Base-by-base conservation (phyloP, 2,329 filamentous ascomycete species). In the Didymella glomerata region DNA sequence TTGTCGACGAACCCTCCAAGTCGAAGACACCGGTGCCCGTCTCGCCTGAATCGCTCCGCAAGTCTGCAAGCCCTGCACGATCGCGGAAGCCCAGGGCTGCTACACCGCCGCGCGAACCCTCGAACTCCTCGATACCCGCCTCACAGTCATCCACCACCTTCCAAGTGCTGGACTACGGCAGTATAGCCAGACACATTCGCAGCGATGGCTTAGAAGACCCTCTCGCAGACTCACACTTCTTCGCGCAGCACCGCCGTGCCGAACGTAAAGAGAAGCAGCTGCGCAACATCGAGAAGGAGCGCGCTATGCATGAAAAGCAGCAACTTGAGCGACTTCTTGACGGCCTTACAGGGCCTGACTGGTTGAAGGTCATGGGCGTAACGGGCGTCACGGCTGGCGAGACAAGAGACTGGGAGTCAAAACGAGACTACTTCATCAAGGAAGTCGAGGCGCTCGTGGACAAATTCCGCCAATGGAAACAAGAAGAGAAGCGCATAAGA, bases 351-450 rank as follows among this genome's bases (percentile, higher is more conserved):
- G 91, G 94, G 2, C 92, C 91, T 57, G 95, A 98, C 77, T 99
- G 95, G 95, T 82, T 97, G 56, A 89, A 91, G 61, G 86, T 93
- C 4, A 93, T 99, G 88, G 95, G 94, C 25, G 90, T 98, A 32
- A 94, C 88, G 64, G 92, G 85, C 36, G 80, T 96, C 36, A 96
- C 92, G 0, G 93, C 97, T 71, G 88, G 87, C 22, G 91, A 92
- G 71, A 94, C 92, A 78, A 95, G 90, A 76, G 86, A 89, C 28
- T 97, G 92, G 76, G 92, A 97, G 76, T 88, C 90, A 2, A 95
- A 95, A 61, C 86, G 95, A 27, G 85, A 89, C 60, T 88, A 94
- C 74, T 96, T 97, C 73, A 90, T 97, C 68, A 85, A 84, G 56
- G 92, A 96, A 61, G 93, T 96, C 57, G 85, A 92, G 63, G 84